Conservation (phyloP, 2,329 filamentous ascomycete species). For the Ceratocystis huliohia region DNA sequence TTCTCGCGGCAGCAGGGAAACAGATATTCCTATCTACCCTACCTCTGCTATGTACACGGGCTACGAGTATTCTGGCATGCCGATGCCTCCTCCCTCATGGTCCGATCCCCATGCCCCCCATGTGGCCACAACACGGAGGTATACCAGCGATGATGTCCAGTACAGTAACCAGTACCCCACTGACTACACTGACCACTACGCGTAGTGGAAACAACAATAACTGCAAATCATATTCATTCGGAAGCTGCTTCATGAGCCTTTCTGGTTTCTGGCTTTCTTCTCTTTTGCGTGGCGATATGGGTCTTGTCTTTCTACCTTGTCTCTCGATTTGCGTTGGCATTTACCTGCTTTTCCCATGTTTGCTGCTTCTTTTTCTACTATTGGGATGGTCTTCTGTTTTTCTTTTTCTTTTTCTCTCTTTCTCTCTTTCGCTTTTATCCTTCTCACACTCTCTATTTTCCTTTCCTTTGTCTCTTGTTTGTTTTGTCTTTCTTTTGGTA, state of each 20-base stretch:
- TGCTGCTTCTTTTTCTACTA: slow-evolving; percentile 5
- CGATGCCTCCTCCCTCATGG: neutral
- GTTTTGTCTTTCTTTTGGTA: slow-evolving; percentile 13
- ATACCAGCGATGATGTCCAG: slow-evolving; percentile 3
- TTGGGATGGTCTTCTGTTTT: slow-evolving; percentile 1
- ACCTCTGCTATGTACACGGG: neutral
- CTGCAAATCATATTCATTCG: neutral
- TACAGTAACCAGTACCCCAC: slow-evolving; percentile 10
- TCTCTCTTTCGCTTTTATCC: slow-evolving; percentile 2
- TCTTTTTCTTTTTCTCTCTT: neutral
- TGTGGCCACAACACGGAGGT: slow-evolving; percentile 2
- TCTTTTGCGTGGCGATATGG: neutral
- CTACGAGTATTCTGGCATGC: neutral
- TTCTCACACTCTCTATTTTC: slow-evolving; percentile 8
- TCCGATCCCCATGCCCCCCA: neutral
- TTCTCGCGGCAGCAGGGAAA: neutral
- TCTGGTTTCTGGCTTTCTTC: neutral
- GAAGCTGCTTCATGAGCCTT: neutral
- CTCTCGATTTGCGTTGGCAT: neutral
- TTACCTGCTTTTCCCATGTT: neutral
- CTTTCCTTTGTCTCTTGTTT: slow-evolving; percentile 5
- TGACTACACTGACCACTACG: neutral
- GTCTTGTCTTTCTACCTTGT: neutral
- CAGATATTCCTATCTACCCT: neutral
- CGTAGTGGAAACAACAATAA: neutral